A percentile compares a stretch with the other conserved stretches of the same genome.
phyloP scores from a whole-genome alignment of 108 stramenopile genomes.

The Skeletonema grethae region DNA sequence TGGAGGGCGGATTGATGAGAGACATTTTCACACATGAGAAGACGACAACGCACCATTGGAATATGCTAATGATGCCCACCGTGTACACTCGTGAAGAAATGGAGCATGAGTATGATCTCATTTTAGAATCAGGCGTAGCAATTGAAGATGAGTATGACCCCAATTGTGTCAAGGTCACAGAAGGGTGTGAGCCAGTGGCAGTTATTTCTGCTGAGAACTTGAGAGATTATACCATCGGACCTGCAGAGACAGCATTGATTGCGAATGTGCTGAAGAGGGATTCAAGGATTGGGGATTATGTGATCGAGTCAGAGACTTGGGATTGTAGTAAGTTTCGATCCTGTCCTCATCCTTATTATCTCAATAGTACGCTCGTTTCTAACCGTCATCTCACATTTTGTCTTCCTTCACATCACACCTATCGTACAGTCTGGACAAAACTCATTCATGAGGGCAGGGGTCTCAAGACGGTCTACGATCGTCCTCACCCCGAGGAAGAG shows the following conservation, averaged over 20 bases:
- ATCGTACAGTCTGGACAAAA: slow-evolving; percentile 25
- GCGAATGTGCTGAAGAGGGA: slow-evolving; percentile 15
- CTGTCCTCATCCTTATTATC: too few species aligned
- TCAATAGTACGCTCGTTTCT: too few species aligned
- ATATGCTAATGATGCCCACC: slow-evolving; percentile 37
- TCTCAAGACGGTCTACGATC: slow-evolving; percentile 14
- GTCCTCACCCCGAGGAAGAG: neutral
- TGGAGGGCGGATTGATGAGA: slow-evolving; percentile 34
- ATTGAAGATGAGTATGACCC: slow-evolving; percentile 43
- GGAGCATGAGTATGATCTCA: slow-evolving; percentile 16
- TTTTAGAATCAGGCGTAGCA: slow-evolving; percentile 19
- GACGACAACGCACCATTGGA: slow-evolving; percentile 36
- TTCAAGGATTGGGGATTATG: slow-evolving; percentile 22
- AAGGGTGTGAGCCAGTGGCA: slow-evolving; percentile 43
- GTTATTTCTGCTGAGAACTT: slow-evolving; percentile 46
- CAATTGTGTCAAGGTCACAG: slow-evolving; percentile 25
- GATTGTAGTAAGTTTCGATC: slow-evolving; percentile 11
- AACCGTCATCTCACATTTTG: too few species aligned
- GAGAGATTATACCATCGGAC: slow-evolving; percentile 9
- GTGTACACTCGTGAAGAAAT: slow-evolving; percentile 15
- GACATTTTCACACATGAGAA: slow-evolving; percentile 43
- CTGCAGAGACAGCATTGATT: slow-evolving; percentile 21
- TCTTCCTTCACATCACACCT: too few species aligned
- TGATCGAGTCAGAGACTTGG: slow-evolving; percentile 40
- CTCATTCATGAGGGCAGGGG: slow-evolving; percentile 27